Conservation (phyloP, 306 rosid species). For the Chamaecrista fasciculata region DNA sequence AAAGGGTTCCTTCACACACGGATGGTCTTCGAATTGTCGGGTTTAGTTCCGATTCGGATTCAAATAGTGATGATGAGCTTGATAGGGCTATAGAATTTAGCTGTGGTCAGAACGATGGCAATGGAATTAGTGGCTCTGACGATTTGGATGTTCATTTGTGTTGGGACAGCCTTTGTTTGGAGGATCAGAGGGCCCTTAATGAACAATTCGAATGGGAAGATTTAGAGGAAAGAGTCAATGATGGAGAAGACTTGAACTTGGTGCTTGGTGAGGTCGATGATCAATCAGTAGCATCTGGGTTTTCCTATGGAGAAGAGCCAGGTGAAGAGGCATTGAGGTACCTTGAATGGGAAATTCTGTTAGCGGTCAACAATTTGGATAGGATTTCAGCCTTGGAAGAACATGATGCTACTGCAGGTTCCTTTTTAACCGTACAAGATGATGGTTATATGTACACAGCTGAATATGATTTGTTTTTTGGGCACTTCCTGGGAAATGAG, state of each 20-base stretch:
- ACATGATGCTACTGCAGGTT: conserved; percentile 31
- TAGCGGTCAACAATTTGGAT: conserved; percentile 64
- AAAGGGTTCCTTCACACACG: conserved; percentile 12
- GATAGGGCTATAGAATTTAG: conserved; percentile 29
- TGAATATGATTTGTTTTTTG: conserved; percentile 59
- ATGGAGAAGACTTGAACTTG: conserved; percentile 39
- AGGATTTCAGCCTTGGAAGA: conserved; percentile 43
- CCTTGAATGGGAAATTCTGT: conserved; percentile 77
- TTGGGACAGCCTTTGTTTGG: conserved; percentile 62
- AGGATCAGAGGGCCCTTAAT: conserved; percentile 54
- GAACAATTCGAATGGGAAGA: conserved; percentile 69
- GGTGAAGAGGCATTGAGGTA: conserved; percentile 49
- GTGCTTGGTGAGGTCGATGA: conserved; percentile 49
- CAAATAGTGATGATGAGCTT: conserved; percentile 35
- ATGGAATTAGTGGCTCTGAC: conserved; percentile 44
- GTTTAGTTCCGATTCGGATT: conserved; percentile 67
- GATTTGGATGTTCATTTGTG: conserved; percentile 43
- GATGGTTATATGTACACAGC: conserved; percentile 50
- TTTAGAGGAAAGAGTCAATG: conserved; percentile 49
- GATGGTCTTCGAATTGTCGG: conserved; percentile 61
- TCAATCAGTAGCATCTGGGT: conserved; percentile 56
- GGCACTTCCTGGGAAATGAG: conserved; percentile 69
- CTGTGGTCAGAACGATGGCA: conserved; percentile 26
- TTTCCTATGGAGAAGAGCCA: conserved; percentile 42
- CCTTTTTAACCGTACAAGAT: conserved; percentile 43